phyloP scores from a whole-genome alignment of 345 rosid genomes.

The Durio zibethinus region DNA sequence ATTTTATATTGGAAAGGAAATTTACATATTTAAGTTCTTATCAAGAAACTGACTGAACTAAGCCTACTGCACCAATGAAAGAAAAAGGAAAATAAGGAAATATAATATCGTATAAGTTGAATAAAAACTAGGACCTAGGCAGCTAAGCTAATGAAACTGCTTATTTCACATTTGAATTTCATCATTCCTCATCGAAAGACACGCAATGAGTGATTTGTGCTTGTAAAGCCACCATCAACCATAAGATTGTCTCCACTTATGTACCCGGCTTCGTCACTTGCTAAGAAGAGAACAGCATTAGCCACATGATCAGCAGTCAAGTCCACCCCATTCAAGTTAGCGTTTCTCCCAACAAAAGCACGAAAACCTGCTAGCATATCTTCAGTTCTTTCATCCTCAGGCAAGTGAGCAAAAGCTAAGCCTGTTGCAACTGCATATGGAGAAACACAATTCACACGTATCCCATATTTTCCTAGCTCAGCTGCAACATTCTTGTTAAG shows the following conservation, averaged over 20 bases:
- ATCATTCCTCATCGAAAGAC: slow-evolving; percentile 53
- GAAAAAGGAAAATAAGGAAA: not conserved
- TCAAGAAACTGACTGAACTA: not conserved
- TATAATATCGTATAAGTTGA: not conserved
- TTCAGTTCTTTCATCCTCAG: slow-evolving; percentile 65
- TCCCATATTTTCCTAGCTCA: slow-evolving; percentile 85
- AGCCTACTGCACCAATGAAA: not conserved
- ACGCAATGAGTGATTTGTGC: slow-evolving; percentile 52
- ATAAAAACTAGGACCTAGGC: not conserved
- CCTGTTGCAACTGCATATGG: slow-evolving; percentile 69
- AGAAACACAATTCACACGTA: slow-evolving; percentile 90
- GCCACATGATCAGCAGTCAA: slow-evolving; percentile 73
- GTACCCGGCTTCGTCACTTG: slow-evolving; percentile 82
- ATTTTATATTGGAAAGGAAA: not conserved
- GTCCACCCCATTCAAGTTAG: slow-evolving; percentile 79
- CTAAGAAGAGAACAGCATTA: slow-evolving; percentile 72
- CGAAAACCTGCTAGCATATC: slow-evolving; percentile 52
- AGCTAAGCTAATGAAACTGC: not conserved
- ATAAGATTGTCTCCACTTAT: slow-evolving; percentile 78
- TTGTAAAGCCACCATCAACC: slow-evolving; percentile 89
- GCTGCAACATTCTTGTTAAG: slow-evolving; percentile 78
- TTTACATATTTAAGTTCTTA: not conserved
- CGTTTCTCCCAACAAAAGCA: slow-evolving; percentile 42
- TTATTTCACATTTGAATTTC: not conserved
- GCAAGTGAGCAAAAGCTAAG: slow-evolving; percentile 73